Percentiles rank a stretch among this genome's conserved stretches.
phyloP scores from a whole-genome alignment of 371 early-diverging fungal species.

The Batkoa obscura region DNA sequence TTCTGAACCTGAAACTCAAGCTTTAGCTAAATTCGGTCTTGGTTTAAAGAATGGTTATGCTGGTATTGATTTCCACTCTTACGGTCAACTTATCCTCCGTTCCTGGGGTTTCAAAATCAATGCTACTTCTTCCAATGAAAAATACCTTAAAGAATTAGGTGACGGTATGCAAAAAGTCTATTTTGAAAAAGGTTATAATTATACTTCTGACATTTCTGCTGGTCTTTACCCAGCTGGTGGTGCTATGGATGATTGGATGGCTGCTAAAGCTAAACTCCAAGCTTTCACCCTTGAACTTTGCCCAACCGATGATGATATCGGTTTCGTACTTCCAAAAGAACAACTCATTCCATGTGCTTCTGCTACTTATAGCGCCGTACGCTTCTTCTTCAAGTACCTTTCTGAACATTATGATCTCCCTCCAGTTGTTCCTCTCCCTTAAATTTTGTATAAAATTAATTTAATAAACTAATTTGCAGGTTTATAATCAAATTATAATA shows the following conservation, averaged over 20 bases:
- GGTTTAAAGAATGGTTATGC: constrained; percentile 21
- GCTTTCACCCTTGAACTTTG: not conserved
- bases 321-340: not conserved
- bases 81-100: constrained; percentile 21
- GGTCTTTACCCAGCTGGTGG: not conserved
- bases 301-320: not conserved
- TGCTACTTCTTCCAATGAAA: constrained; percentile 12
- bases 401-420: not conserved
- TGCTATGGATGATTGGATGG: not conserved
- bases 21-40: constrained; percentile 19
- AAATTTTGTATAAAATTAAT: not conserved
- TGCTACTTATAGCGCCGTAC: not conserved
- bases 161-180: not conserved
- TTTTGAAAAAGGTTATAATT: not conserved
- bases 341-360: not conserved
- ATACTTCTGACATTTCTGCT: not conserved
- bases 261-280: not conserved
- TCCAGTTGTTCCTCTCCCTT: not conserved
- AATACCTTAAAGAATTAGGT: constrained; percentile 2
- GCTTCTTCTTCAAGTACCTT: not conserved
- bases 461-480: too few relatives aligned
- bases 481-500: too few relatives aligned
- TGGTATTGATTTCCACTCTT: constrained; percentile 35
- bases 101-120: constrained; percentile 19
- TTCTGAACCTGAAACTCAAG: constrained; percentile 31